Evolutionary conservation across 805 yeast species (phyloP), one percentile per base, ranked within the genome.

Genomic region (Lachancea dasiensis): DNA sequence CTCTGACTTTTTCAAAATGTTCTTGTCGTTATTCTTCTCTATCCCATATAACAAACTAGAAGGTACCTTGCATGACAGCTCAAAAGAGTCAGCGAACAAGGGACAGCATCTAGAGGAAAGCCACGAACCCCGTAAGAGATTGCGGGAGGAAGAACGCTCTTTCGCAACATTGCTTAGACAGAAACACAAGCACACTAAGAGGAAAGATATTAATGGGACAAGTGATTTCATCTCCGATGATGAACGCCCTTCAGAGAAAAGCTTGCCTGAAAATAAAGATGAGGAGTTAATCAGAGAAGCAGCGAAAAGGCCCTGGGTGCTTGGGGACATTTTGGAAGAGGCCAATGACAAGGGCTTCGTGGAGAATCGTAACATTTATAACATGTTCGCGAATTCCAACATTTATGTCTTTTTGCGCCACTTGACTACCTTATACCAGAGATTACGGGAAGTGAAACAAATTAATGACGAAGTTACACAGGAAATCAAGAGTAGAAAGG

Each of bases 371-470:
- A 67, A 66, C 21, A 73, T 69, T 33, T 86, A 66, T 67, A 89
- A 87, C 58, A 60, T 89, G 51, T 92, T 90, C 68, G 86, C 85
- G 44, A 89, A 90, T 61, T 81, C 95, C 4, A 79, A 89, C 40
- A 75, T 89, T 26, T 92, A 92, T 55, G 84, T 87, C 23, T 87
- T 92, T 51, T 76, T 87, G 74, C 84, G 98, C 49, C 82, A 83
- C 49, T 67, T 89, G 57, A 78, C 85, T 46, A 83, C 86, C 2
- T 62, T 92, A 16, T 90, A 86, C 58, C 83, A 77, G 52, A 75
- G 99, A 50, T 67, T 92, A 41, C 63, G 66, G 17, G 95, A 87
- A 52, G 77, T 89, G 37, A 90, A 90, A 64, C 60, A 63, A 11
- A 66, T 84, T 64, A 80, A 85, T 53, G 73, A 68, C 3, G 74